These are phyloP conservation scores for Euphorbia schlechtendalii DNA, from an alignment of 441 rosid species.

Conservation along the genomic window DNA sequence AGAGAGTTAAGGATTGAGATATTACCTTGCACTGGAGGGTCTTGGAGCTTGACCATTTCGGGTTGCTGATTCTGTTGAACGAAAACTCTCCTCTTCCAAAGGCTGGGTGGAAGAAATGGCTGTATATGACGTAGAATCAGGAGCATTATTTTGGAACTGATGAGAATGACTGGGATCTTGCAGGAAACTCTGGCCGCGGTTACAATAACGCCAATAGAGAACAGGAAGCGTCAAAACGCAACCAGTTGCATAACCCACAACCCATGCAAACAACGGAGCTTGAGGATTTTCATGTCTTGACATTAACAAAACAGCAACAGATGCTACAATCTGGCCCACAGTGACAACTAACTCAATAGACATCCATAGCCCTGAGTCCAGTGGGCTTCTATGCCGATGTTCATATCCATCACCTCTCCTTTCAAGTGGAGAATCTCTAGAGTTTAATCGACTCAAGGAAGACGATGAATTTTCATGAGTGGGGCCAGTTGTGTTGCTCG, in stretches of 20 bases:
- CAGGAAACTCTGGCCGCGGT: slow-evolving; percentile 44
- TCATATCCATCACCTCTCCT: slow-evolving; percentile 53
- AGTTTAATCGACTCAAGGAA: slow-evolving; percentile 36
- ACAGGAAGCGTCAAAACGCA: slow-evolving; percentile 93
- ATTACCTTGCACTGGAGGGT: slow-evolving; percentile 48
- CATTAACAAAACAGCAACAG: slow-evolving; percentile 62
- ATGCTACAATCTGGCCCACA: slow-evolving; percentile 78
- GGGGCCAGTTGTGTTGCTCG: slow-evolving; percentile 26
- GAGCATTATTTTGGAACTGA: slow-evolving; percentile 36
- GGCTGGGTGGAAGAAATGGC: slow-evolving; percentile 53
- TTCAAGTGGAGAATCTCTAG: slow-evolving; percentile 34
- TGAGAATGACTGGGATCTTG: slow-evolving; percentile 54
- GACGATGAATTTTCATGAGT: slow-evolving; percentile 37
- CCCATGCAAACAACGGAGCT: slow-evolving; percentile 78
- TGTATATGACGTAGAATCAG: slow-evolving; percentile 51
- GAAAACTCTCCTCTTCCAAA: slow-evolving; percentile 48
- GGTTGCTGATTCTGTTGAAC: slow-evolving; percentile 19
- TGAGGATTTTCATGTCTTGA: slow-evolving; percentile 72
- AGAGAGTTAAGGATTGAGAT: background rate
- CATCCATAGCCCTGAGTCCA: slow-evolving; percentile 90
- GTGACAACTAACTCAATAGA: slow-evolving; percentile 73
- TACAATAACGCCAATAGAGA: slow-evolving; percentile 80
- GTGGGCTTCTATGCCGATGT: slow-evolving; percentile 75
- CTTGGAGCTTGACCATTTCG: slow-evolving; percentile 35
- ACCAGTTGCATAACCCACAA: slow-evolving; percentile 91